Evolutionary conservation across 208 protist species (phyloP), one percentile per base, ranked within the genome.

Genomic region (Crithidia fasciculata): DNA sequence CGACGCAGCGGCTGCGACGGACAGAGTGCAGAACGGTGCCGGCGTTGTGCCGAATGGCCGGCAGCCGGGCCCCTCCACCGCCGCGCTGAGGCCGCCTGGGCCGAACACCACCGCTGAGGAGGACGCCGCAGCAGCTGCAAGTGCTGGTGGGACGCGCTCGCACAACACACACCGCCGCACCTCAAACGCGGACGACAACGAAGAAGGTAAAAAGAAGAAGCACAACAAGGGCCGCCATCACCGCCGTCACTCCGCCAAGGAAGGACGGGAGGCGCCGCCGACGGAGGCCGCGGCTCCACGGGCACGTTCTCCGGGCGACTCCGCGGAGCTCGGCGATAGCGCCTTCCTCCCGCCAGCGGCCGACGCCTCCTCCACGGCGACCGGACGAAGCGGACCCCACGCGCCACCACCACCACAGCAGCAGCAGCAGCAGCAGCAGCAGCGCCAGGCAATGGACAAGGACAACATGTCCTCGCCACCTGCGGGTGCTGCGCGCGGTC

Each of bases 241-340:
- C 53, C 65, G 53, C 41, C 65, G 41, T 18, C 53, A 59, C 65
- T 70, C 65, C 2, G 7, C 16, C 8, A 70, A 70, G 41, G 43
- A 61, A 13, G 37, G 53, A 2, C 18, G 7, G 0, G 54, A 61
- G 40, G 40, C 5, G 41, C n/a, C 39, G n/a, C 54, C 8, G 16
- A 12, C 4, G 39, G 37, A 59, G 0, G 18, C 12, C 5, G 54
- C 37, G 2, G 43, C 40, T 10, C 62, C 37, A 4, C 62, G 50
- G 15, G 62, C 18, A 19, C 43, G 62, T 36, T 12, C 45, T 3
- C 10, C 50, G 13, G 62, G 15, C 3, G 65, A 61, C 40, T 47
- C 54, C 0, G 44, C 15, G 2, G 53, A 5, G 2, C 41, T 61
- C 4, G 65, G 40, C 4, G 45, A 53, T 43, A 70, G 53, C 19